A percentile compares a stretch with the other conserved stretches of the same genome.
These are phyloP conservation scores for Asterionellopsis glacialis DNA, from an alignment of 108 stramenopile genomes.

Conservation along the genomic window DNA sequence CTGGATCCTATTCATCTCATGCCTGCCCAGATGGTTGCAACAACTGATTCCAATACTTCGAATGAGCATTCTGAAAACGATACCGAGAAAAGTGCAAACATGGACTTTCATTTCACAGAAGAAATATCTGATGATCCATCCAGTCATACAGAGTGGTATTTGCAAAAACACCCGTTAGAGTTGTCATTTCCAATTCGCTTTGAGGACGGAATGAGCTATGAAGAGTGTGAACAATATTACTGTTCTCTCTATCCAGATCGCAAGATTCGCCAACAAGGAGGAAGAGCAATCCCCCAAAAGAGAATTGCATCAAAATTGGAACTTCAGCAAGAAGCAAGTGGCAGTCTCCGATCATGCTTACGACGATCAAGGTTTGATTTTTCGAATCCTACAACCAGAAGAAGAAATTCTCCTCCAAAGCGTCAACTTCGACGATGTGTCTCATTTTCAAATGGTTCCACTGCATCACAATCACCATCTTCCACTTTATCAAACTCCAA, in stretches of 20 bases:
- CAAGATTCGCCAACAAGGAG: not conserved
- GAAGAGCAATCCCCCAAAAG: not conserved
- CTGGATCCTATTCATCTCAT: too few relatives aligned
- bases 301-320: not conserved
- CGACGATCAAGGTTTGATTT: not conserved
- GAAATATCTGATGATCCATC: too few relatives aligned
- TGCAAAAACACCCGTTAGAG: not conserved
- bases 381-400: not conserved
- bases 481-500: not conserved
- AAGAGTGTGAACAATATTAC: conserved; percentile 21
- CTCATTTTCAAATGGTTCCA: not conserved
- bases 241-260: not conserved
- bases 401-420: conserved; percentile 25
- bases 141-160: not conserved
- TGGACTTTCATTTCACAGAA: too few relatives aligned
- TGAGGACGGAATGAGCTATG: conserved; percentile 23
- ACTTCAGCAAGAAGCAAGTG: not conserved
- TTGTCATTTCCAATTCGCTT: conserved; percentile 10
- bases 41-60: too few relatives aligned
- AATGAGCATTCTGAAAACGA: too few relatives aligned
- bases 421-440: conserved; percentile 22
- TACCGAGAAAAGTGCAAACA: too few relatives aligned
- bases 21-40: too few relatives aligned
- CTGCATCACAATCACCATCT: conserved; percentile 1
- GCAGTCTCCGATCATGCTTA: conserved; percentile 1